Evolutionary conservation across 164 flowering plant species (phyloP).

Genomic region (Akebia trifoliata): DNA sequence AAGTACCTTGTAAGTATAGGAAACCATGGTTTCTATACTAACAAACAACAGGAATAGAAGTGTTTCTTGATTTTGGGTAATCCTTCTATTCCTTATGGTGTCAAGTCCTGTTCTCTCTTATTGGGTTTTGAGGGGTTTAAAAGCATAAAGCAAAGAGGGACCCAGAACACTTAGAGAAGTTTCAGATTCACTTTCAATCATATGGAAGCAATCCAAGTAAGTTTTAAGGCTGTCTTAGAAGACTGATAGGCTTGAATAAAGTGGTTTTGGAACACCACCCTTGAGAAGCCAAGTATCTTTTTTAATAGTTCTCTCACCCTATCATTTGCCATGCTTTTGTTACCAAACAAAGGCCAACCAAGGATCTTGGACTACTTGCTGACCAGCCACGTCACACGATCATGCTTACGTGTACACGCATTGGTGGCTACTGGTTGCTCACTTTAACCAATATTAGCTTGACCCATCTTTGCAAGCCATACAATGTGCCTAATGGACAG

Average conservation of each 20-base stretch:
- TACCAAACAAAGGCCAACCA: slow-evolving; percentile 34
- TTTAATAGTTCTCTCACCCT: slow-evolving; percentile 36
- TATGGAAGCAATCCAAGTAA: slow-evolving; percentile 51
- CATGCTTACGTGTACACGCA: slow-evolving; percentile 6
- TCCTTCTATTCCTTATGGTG: slow-evolving; percentile 24
- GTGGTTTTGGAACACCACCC: slow-evolving; percentile 49
- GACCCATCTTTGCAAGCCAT: too few species aligned
- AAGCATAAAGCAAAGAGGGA: slow-evolving; percentile 47
- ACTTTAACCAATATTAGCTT: too few species aligned
- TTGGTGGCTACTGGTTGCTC: too few species aligned
- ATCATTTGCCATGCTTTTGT: slow-evolving; percentile 40
- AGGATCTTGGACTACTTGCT: slow-evolving; percentile 16
- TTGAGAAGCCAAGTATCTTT: slow-evolving; percentile 82
- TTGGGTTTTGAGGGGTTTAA: slow-evolving; percentile 33
- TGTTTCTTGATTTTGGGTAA: slow-evolving; percentile 25
- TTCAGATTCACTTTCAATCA: slow-evolving; percentile 65
- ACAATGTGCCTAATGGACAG: too few species aligned
- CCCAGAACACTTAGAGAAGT: slow-evolving; percentile 40
- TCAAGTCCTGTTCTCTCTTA: slow-evolving; percentile 41
- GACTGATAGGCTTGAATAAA: slow-evolving; percentile 41
- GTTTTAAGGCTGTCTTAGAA: slow-evolving; percentile 59
- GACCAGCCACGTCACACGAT: slow-evolving; percentile 31
- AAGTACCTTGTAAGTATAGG: slow-evolving; percentile 27
- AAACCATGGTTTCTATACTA: slow-evolving; percentile 32
- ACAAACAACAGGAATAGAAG: slow-evolving; percentile 11